Evolutionary conservation across 1,284 basidiomycete species (phyloP), one percentile per base, ranked within the genome.

Genomic region (Rhodofomes roseus): DNA sequence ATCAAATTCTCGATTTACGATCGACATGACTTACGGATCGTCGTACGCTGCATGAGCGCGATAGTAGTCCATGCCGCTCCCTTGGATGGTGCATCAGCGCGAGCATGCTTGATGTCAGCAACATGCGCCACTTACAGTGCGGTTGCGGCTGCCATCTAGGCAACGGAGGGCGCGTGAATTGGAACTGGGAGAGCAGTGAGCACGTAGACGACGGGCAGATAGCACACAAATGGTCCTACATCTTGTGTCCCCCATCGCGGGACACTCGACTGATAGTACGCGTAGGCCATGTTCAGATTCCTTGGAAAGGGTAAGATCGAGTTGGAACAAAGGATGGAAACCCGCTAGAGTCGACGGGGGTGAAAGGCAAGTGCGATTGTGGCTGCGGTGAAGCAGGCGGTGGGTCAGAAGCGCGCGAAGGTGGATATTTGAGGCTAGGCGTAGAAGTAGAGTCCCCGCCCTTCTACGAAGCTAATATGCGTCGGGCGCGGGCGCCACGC

Each of bases 31-130:
- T 48, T 70, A 87, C 85, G 79, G 76, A 70, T 87, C 83, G 53
- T 79, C 74, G 65, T 76, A 79, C 52, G 73, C 66, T 29, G 83
- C 81, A 66, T 86, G 84, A 16, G 86, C 85, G 46, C 79, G 78
- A 72, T 83, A 87, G 68, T 79, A 88, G 65, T 88, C 84, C 59
- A 74, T 65, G 18, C 85, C 85, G 57, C 78, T 74, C 85, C 84
- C 84, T 85, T 67, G 62, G 56, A 59, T 62, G 62, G 54, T 55
- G n/a, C 5, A 20, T 60, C 12, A 63, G 57, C 31, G 8, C 39
- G 23, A 2, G 53, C 58, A 23, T 66, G 55, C 16, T 5, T 16
- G 16, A 25, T 16, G 18, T 48, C 55, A 43, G 66, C 65, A n/a
- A n/a, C n/a, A 62, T 57, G 66, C 66, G 53, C 46, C 25, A 61